Percentiles rank a stretch among this genome's conserved stretches.
Conservation (phyloP, 2,329 filamentous ascomycete genomes). For the Diaporthe caulivora region DNA sequence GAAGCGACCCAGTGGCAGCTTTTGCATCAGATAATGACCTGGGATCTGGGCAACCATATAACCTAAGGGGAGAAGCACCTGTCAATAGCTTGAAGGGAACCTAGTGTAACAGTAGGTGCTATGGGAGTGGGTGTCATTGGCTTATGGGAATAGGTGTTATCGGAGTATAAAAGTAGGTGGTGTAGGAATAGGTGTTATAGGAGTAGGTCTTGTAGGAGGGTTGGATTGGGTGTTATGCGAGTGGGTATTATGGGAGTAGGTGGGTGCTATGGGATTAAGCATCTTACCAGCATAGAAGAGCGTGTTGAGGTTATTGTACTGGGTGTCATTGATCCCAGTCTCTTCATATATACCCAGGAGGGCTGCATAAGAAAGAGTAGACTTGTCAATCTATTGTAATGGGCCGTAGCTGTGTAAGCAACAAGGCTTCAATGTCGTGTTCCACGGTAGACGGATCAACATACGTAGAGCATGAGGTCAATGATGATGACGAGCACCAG, state of each 20-base stretch:
- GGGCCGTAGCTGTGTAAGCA: background rate
- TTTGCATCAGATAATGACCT: slow-evolving; percentile 56
- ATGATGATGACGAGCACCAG: slow-evolving; percentile 50
- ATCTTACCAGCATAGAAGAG: slow-evolving; percentile 56
- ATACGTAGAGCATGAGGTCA: slow-evolving; percentile 53
- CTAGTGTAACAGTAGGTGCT: no score
- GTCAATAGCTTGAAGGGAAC: background rate
- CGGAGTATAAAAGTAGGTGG: no score
- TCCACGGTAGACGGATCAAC: slow-evolving; percentile 29
- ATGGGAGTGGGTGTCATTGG: no score
- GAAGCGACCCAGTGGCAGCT: slow-evolving; percentile 53
- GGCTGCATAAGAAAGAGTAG: slow-evolving; percentile 54
- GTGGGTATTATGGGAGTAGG: no score
- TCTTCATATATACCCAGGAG: slow-evolving; percentile 57
- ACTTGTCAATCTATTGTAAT: slow-evolving; percentile 52
- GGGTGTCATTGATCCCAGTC: slow-evolving; percentile 50
- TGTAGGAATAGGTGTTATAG: no score
- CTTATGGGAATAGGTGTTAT: no score
- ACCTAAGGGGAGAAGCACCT: slow-evolving; percentile 40
- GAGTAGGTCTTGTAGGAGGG: no score
- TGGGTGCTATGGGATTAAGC: no score
- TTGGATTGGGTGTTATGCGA: no score
- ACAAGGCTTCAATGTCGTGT: no score
- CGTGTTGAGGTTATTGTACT: slow-evolving; percentile 57
- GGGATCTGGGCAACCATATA: slow-evolving; percentile 54